A percentile compares a stretch with the other conserved stretches of the same genome.
Conservation (phyloP, 2,329 filamentous ascomycete genomes). For the Monilinia vaccinii-corymbosi region DNA sequence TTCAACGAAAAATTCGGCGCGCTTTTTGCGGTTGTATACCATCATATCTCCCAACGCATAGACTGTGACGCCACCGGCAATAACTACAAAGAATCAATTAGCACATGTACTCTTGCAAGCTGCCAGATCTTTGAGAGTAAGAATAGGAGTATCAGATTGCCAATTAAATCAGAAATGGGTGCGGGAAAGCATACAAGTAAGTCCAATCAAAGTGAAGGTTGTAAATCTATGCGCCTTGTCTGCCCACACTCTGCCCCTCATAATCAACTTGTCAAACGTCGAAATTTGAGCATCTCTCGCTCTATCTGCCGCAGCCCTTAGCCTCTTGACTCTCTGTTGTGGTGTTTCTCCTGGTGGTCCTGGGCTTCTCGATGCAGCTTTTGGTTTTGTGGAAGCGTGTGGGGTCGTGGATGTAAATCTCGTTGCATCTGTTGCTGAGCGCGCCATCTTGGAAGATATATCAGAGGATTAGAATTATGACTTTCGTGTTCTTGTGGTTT, state of each 20-base stretch:
- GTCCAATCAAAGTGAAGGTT: constrained; percentile 28
- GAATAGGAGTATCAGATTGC: neutral
- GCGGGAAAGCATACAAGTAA: constrained; percentile 25
- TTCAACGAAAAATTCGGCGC: constrained; percentile 49
- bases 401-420: constrained; percentile 64
- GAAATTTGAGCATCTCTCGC: constrained; percentile 28
- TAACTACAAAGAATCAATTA: constrained; percentile 33
- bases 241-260: constrained; percentile 29
- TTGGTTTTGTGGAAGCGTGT: constrained; percentile 58
- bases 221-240: constrained; percentile 31
- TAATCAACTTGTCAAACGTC: constrained; percentile 26
- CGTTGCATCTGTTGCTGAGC: constrained; percentile 70
- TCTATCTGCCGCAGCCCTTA: constrained; percentile 29
- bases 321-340: constrained; percentile 29
- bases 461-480: neutral
- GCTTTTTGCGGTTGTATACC: constrained; percentile 57
- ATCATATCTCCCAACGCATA: constrained; percentile 59
- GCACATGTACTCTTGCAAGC: neutral
- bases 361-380: constrained; percentile 13
- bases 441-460: constrained; percentile 35
- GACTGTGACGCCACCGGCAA: constrained; percentile 50
- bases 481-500: neutral
- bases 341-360: constrained; percentile 29
- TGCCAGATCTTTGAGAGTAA: constrained; percentile 9
- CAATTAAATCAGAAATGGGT: neutral